These are phyloP conservation scores for Neurospora crassa DNA, from an alignment of 2,329 filamentous ascomycete genomes.

Conservation along the genomic window DNA sequence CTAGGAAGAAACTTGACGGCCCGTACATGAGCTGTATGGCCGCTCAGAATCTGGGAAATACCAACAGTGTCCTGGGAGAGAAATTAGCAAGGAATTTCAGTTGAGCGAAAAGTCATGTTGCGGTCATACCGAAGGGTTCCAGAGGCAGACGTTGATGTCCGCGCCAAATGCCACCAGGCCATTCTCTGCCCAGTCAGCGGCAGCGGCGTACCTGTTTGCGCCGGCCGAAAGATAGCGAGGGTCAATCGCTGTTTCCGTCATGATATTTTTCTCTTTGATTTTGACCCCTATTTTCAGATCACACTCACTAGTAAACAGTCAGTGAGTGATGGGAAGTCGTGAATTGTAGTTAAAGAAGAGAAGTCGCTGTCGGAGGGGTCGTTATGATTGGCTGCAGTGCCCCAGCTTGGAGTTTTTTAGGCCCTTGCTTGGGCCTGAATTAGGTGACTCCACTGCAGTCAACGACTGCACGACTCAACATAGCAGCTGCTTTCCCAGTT, in stretches of 20 bases:
- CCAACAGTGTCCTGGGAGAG: constrained; percentile 34
- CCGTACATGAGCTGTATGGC: constrained; percentile 74
- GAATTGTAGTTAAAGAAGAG: neutral
- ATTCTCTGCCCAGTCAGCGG: constrained; percentile 75
- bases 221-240: constrained; percentile 61
- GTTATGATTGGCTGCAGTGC: neutral
- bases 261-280: constrained; percentile 5
- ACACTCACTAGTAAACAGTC: neutral
- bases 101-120: neutral
- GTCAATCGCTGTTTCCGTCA: constrained; percentile 22
- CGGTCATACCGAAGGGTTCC: constrained; percentile 62
- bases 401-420: neutral
- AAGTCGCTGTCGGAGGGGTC: neutral
- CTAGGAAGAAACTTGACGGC: constrained; percentile 67
- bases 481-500: neutral
- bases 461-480: neutral
- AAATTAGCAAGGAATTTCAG: neutral
- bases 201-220: constrained; percentile 80
- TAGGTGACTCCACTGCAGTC: neutral
- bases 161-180: constrained; percentile 81
- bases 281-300: neutral
- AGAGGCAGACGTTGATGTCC: constrained; percentile 80
- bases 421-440: neutral
- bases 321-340: neutral
- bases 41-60: constrained; percentile 56